Base-by-base conservation (phyloP, 108 stramenopile species). In the Pseudonitzschia pungens region DNA sequence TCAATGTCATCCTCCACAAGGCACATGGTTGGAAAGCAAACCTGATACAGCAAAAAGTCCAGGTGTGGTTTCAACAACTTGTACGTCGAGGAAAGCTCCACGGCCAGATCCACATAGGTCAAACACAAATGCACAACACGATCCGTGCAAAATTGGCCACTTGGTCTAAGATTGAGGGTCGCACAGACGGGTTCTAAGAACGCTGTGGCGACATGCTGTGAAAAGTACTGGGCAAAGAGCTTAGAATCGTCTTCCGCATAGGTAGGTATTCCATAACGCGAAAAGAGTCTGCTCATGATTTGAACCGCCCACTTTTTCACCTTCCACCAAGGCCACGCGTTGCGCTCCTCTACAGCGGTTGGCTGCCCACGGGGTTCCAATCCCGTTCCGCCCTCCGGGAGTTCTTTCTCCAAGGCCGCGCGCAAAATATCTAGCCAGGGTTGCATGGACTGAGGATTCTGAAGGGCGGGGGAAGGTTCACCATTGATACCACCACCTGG, bases 241-340 rank as follows among this genome's bases (percentile, higher is more conserved):
- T 96, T 92, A 29, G 88, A 86, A 26, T 87, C 86, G 26, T 91
- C 91, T 69, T 91, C 91, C 11, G 95, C 95, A 70, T 97, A 96
- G 55, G 84, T 83, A 7, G 96, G 95, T 72, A 97, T 95, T 24
- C 97, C 98, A 77, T 99, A 99, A 4, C 98, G 88, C 15, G 92
- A 90, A 73, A 98, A 96, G 48, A 97, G 80, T 2, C 97, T 84
- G 41, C 89, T 87, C 89, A 96, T 94, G 59, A 98, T 96, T 75
- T 95, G 97, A 9, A 88, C 91, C 9, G 95, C 81, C 97, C 97
- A 98, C 84, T 99, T 99, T 81, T 99, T 99, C 4, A 93, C 91
- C 78, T 99, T 99, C 98, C 98, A 99, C 95, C 96, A 96, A 1
- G 96, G 96, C 96, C 94, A 98, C 18, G 84, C 81, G 72, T 95